phyloP scores from a whole-genome alignment of 2,329 filamentous ascomycete genomes.

The Hymenoscyphus albidus region DNA sequence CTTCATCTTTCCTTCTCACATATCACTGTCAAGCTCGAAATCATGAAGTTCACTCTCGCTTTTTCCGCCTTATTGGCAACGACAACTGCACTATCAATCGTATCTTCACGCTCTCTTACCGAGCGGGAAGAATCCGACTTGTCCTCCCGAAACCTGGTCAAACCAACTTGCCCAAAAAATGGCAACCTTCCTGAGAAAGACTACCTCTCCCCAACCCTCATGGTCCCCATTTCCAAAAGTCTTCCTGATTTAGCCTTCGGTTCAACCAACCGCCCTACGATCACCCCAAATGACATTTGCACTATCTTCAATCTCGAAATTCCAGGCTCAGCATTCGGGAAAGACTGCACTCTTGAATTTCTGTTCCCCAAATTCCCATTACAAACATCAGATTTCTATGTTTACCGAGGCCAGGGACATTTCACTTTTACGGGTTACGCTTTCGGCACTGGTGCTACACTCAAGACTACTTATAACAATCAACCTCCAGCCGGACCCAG shows the following conservation, averaged over 20 bases:
- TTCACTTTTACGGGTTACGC: slow-evolving; percentile 24
- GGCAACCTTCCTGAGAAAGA: slow-evolving; percentile 11
- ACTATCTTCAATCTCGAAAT: slow-evolving; percentile 21
- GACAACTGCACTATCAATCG: neutral
- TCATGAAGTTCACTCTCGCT: slow-evolving; percentile 7
- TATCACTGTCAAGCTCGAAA: neutral
- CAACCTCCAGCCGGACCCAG: slow-evolving; percentile 20
- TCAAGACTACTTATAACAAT: slow-evolving; percentile 18
- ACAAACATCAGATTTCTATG: slow-evolving; percentile 6
- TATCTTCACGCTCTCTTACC: slow-evolving; percentile 5
- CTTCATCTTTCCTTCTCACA: neutral
- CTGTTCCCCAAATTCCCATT: slow-evolving; percentile 13
- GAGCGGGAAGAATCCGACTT: neutral
- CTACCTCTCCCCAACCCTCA: slow-evolving; percentile 13
- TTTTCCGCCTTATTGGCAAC: slow-evolving; percentile 2
- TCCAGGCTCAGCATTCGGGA: slow-evolving; percentile 14
- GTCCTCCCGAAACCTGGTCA: neutral
- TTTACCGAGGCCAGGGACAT: slow-evolving; percentile 13
- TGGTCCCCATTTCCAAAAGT: slow-evolving; percentile 14
- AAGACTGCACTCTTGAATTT: slow-evolving; percentile 21
- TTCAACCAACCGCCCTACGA: slow-evolving; percentile 7
- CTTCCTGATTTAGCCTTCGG: slow-evolving; percentile 15
- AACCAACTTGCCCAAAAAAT: slow-evolving; percentile 9
- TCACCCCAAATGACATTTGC: slow-evolving; percentile 22
- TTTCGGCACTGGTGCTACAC: slow-evolving; percentile 16